Base-by-base conservation (phyloP, 2,329 filamentous ascomycete species). In the Alternaria infectoria region DNA sequence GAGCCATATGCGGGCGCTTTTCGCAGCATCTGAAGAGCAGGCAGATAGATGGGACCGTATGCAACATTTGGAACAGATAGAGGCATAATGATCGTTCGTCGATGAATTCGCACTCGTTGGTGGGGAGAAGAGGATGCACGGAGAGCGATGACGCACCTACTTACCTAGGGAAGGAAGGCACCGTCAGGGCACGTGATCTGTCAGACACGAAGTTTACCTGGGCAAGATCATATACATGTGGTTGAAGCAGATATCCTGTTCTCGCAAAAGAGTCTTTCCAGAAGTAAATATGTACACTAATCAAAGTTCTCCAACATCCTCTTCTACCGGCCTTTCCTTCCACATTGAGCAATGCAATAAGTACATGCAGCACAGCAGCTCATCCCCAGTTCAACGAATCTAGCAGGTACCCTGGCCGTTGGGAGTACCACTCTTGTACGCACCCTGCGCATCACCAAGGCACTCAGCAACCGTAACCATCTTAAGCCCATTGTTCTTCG, bases 401-500 rank as follows among this genome's bases (percentile, higher is more conserved):
- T 69, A 76, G 60, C 74, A 76, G 32, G 61, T 62, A 10, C 67
- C 56, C 21, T 67, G 62, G 7, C 68, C 63, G 30, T 68, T 74
- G 2, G 65, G 65, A 10, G 72, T 75, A 7, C 72, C 74, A 26
- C 68, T 74, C 26, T 62, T 66, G 57, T 78, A 78, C 5, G 73
- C 71, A 32, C 75, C 71, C 11, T 49, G 47, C 9, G 69, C 64
- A 64, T 78, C 75, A n/a, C 75, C 75, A 25, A 78, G 58, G 51
- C 75, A 78, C 61, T 78, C 71, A 36, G 75, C 75, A 49, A 78
- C 75, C 49, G 76, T 79, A 9, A 79, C 77, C 23, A 79, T 21
- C 70, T 77, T 77, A 55, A 79, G 36, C 49, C 74, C 75, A 23
- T 79, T 79, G 47, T 68, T 70, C 69, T 77, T 79, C 1, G 77